Evolutionary conservation across 179 eudicot species (phyloP).

Genomic region (Silene vulgaris): DNA sequence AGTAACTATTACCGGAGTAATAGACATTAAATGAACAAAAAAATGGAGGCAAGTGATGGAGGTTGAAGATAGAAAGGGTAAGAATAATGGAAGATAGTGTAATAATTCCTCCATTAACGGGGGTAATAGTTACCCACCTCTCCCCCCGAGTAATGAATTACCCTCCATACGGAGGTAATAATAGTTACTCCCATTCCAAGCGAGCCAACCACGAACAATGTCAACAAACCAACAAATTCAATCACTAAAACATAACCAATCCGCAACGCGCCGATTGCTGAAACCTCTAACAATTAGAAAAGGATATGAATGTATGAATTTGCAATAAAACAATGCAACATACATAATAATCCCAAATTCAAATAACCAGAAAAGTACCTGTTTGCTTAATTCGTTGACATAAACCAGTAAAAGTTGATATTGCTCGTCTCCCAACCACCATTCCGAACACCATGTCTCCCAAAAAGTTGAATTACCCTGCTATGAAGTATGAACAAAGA

Average conservation of each 20-base stretch:
- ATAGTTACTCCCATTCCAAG: no score
- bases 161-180: no score
- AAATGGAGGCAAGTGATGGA: no score
- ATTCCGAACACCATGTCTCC: conserved; percentile 30
- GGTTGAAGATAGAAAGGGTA: no score
- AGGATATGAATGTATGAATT: background rate
- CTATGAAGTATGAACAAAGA: background rate
- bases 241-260: background rate
- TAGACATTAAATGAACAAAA: no score
- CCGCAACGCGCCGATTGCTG: background rate
- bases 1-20: no score
- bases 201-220: background rate
- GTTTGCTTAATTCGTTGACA: conserved; percentile 76
- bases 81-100: no score
- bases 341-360: background rate
- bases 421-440: conserved; percentile 38
- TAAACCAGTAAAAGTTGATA: conserved; percentile 54
- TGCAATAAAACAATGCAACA: background rate
- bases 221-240: background rate
- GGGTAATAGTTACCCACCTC: no score
- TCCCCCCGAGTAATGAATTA: no score
- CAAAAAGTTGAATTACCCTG: background rate
- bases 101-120: no score
- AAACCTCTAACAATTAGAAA: background rate
- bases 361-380: conserved; percentile 35